A percentile compares a stretch with the other conserved stretches of the same genome.
Conservation (phyloP, 495 filamentous ascomycete species). For the Thozetella sp. region DNA sequence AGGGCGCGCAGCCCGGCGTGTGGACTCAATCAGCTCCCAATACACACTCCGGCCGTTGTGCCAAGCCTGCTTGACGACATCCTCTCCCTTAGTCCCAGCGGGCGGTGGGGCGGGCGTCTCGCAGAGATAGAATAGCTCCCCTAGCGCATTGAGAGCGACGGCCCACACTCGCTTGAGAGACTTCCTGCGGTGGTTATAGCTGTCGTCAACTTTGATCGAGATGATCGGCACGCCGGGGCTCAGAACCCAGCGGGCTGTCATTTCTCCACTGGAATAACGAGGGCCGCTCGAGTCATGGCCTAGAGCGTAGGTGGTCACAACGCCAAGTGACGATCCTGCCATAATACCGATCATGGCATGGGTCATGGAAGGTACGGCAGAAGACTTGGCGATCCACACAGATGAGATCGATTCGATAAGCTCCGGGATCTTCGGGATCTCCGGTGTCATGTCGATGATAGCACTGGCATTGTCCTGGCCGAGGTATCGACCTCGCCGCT, state of each 20-base stretch:
- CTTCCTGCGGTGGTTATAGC: conserved; percentile 69
- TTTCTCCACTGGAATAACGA: conserved; percentile 70
- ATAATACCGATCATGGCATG: conserved; percentile 81
- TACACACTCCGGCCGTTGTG: conserved; percentile 72
- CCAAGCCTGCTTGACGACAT: conserved; percentile 69
- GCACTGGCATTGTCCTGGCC: conserved; percentile 46
- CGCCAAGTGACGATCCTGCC: conserved; percentile 80
- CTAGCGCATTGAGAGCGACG: conserved; percentile 84
- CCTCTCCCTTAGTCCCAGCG: conserved; percentile 45
- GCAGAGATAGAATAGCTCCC: conserved; percentile 84
- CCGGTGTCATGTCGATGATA: conserved; percentile 50
- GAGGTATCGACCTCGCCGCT: conserved; percentile 78
- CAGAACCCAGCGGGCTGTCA: conserved; percentile 84
- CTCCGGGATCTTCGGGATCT: conserved; percentile 71
- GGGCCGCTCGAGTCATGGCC: conserved; percentile 68
- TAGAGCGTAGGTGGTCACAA: conserved; percentile 82
- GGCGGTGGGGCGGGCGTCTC: conserved; percentile 56
- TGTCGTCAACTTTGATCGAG: conserved; percentile 81
- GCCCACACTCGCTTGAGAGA: conserved; percentile 78
- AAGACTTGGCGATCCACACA: conserved; percentile 91
- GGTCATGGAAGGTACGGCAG: conserved; percentile 68
- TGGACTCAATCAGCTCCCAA: conserved; percentile 81
- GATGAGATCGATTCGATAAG: conserved; percentile 66
- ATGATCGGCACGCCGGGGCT: conserved; percentile 93
- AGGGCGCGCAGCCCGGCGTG: conserved; percentile 63